Evolutionary conservation across 345 rosid genomes (phyloP), one percentile per base, ranked within the genome.

Genomic region (Melaleuca quinquenervia): DNA sequence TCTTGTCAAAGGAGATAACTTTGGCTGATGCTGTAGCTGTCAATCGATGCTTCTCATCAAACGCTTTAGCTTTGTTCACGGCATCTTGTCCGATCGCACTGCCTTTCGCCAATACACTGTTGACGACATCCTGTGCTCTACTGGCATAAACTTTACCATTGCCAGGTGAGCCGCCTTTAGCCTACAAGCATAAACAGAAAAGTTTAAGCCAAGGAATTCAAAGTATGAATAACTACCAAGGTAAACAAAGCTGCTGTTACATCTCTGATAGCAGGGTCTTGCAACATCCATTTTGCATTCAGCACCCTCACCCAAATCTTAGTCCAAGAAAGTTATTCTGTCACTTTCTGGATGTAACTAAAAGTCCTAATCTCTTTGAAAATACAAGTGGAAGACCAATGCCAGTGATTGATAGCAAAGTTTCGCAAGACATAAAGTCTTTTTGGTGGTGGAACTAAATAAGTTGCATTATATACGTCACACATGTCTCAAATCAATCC

Each of bases 61-160:
- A 97, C 82, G 98, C 98, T 85, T 92, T 97, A 74, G 98, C 98
- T 92, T 94, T 97, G 86, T 95, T 97, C 88, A 97, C 84, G 5
- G 99, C 98, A 88, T 97, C 99, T 91, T 95, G 98, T 87, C 96
- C 84, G 32, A 97, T 90, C 83, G 98, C 97, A 26, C 97, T 95
- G 80, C 98, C 98, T 94, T 94, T 96, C 0, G 98, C 98, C 85
- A 97, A 90, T 89, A 97, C 90, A 82, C 82, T 95, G 15, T 92
- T 92, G 87, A 96, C 96, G 50, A 94, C 98, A 86, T 93, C 98
- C 89, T 97, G 98, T 6, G 98, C 99, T 91, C 82, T 96, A 88
- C 75, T 95, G 27, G 91, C 98, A 84, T 97, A 96, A 11, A 95
- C 86, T 91, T 91, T 92, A 85, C 96, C 94, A 84, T 89, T 94